Base-by-base conservation (phyloP, 169 alveolate genomes). In the Eimeria falciformis region DNA sequence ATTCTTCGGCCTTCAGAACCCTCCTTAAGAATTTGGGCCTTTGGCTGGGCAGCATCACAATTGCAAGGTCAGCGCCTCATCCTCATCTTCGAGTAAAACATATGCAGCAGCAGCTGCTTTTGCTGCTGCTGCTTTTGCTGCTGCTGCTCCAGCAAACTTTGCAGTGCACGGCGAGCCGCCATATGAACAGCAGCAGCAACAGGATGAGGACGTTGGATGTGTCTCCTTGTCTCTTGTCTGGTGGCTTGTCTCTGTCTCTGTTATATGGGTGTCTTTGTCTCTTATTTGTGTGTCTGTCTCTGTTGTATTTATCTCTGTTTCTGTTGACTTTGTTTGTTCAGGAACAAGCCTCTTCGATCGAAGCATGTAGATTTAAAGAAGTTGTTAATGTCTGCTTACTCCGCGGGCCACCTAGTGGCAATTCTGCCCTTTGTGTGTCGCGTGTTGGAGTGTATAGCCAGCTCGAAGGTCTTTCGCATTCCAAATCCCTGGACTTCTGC, bases 401-500 rank as follows among this genome's bases (percentile, higher is more conserved):
- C 86, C 21, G 27, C 47, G 43, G 96, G 97, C 9, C 96, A 95
- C 69, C 92, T 97, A 85, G 94, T 95, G 14, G 97, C 98, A 56
- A 96, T 96, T 27, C 90, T 97, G 73, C 99, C 99, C 12, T 95
- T 97, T 90, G 97, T 96, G 53, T 96, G 98, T 71, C 97, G 95
- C 78, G 93, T 96, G 29, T 55, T 97, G 91, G 98, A 96, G 78
- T 89, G 95, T 40, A 93, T 96, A 1, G 92, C 94, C 65, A 47
- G 85, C 75, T 95, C 97, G 7, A 96, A 96, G 95, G 95, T 94
- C 37, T 97, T 96, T 94, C 94, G 93, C 56, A 98, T 98, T 12
- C 99, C 99, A n/a, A 97, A 97, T 91, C 99, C 99, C 21, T 97
- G 99, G 99, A 97, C 99, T 25, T 92, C 96, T 47, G 98, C 98